Conservation (phyloP, 305 asterid genomes). For the Fraxinus platypoda region DNA sequence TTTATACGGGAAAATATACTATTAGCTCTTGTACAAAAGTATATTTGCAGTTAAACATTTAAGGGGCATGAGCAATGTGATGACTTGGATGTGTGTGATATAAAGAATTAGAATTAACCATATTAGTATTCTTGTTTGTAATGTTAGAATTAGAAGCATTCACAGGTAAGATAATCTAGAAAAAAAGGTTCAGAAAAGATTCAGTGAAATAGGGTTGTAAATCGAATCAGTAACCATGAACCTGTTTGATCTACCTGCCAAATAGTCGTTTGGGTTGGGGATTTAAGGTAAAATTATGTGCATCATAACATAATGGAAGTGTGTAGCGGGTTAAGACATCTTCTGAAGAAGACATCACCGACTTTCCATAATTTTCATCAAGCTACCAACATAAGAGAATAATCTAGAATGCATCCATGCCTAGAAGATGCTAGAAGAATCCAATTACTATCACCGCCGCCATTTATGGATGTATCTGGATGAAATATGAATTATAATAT, state of each 20-base stretch:
- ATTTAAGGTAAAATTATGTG: neutral
- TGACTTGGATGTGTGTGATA: neutral
- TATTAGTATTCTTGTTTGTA: neutral
- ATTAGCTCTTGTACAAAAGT: neutral
- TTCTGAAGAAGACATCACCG: neutral
- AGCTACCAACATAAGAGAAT: neutral
- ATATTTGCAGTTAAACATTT: neutral
- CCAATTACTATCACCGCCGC: neutral
- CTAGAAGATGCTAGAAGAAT: neutral
- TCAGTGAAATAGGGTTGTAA: neutral
- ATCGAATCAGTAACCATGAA: neutral
- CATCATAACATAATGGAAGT: neutral
- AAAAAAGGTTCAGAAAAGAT: neutral
- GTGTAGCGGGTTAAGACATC: neutral
- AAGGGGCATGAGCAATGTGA: neutral
- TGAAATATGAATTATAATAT: neutral
- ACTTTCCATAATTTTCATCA: neutral
- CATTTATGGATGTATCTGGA: neutral
- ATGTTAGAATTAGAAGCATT: neutral
- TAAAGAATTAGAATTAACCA: neutral
- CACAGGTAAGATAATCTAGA: neutral
- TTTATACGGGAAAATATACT: neutral
- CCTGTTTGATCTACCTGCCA: neutral
- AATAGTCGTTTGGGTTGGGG: neutral
- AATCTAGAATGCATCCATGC: neutral